Evolutionary conservation across 2,329 filamentous ascomycete genomes (phyloP), one percentile per base, ranked within the genome.

Genomic region (Talaromyces sp.): DNA sequence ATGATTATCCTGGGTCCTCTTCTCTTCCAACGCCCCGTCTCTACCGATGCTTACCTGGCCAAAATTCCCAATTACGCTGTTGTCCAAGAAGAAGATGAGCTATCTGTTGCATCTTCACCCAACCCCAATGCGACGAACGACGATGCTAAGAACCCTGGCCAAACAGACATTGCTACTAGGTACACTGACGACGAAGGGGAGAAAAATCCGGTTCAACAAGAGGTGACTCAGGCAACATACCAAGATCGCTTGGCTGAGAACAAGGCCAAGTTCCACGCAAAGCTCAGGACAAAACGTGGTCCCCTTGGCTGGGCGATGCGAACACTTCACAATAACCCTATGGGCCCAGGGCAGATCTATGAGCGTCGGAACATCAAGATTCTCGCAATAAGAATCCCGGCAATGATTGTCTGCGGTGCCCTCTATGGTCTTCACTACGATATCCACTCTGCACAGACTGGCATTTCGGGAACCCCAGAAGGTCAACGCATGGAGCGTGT

Each of bases 271-370:
- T 82, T 88, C 68, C 84, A 89, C 71, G 84, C 84, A 25, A 85
- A 85, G 68, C 85, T 93, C 59, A 77, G 84, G 61, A 78, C 84
- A 73, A 82, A 81, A 62, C 77, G 78, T 1, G 88, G 90, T 28
- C 89, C 88, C 57, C 81, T 93, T n/a, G 90, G 87, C 68, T 93
- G 90, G 90, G 91, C 88, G 42, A 90, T 93, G 88, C 88, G 90
- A 67, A 85, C 81, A 57, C 86, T 93, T 22, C 88, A 85, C 71
- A 81, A 89, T 69, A 90, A 92, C 80, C 88, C 85, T 55, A 84
- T 91, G 77, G 88, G 88, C 19, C 73, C 86, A 19, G 91, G 90
- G 58, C 81, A 87, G 69, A 83, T 93, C 65, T 91, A 93, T 77
- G 90, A 93, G 77, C 68, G 82, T 22, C 80, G 86, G 76, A 93